Conservation (phyloP, 1,284 basidiomycete species). For the Cryptococcus jaspeensis region DNA sequence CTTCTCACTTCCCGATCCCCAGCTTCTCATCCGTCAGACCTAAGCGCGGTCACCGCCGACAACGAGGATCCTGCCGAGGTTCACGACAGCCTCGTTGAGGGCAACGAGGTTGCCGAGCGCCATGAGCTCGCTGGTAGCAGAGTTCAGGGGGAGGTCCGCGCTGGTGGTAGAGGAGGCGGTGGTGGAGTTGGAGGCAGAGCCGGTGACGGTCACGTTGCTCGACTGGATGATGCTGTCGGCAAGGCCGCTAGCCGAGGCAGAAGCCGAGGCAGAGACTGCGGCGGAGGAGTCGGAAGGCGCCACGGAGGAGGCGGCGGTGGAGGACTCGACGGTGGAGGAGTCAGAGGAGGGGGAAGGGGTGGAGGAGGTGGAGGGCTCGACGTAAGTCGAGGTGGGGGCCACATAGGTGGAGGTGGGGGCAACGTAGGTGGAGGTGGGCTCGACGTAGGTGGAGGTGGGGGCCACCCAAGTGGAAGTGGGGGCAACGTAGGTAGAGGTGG, state of each 20-base stretch:
- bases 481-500: slow-evolving; percentile 25
- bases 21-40: too few relatives aligned
- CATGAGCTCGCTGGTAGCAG: slow-evolving; percentile 3
- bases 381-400: slow-evolving; percentile 28
- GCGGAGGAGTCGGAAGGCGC: slow-evolving; percentile 16
- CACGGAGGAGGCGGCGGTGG: not conserved
- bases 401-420: slow-evolving; percentile 34
- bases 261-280: not conserved
- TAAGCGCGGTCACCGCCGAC: slow-evolving; percentile 23
- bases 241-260: not conserved
- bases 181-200: slow-evolving; percentile 3
- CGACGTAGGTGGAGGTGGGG: slow-evolving; percentile 30
- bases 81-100: slow-evolving; percentile 38
- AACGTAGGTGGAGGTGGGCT: slow-evolving; percentile 31
- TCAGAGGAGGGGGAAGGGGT: slow-evolving; percentile 33
- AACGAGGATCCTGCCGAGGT: slow-evolving; percentile 41
- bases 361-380: slow-evolving; percentile 28
- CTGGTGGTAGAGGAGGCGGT: slow-evolving; percentile 2
- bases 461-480: slow-evolving; percentile 39
- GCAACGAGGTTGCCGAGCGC: slow-evolving; percentile 31
- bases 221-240: slow-evolving; percentile 5
- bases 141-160: slow-evolving; percentile 3
- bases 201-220: slow-evolving; percentile 13
- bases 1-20: not conserved
- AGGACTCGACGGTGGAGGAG: slow-evolving; percentile 19